phyloP scores from a whole-genome alignment of 139 green algal species.

The Gonium pectorale region DNA sequence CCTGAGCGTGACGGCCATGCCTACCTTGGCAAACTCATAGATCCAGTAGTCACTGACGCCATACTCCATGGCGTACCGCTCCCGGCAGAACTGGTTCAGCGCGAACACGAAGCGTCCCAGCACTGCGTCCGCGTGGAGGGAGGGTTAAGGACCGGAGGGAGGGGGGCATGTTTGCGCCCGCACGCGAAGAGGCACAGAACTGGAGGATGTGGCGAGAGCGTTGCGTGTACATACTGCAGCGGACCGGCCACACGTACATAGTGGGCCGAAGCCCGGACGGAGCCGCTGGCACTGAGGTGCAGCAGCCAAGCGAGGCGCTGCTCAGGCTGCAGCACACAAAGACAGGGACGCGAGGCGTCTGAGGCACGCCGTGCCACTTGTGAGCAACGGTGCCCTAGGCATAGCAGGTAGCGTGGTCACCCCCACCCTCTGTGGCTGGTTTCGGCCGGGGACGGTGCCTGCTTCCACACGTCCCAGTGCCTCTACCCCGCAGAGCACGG shows the following conservation, averaged over 20 bases:
- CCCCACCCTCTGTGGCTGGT: neutral
- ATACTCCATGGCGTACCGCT: conserved; percentile 83
- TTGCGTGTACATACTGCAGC: neutral
- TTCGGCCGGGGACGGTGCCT: no score
- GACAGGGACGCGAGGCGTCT: no score
- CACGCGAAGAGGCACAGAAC: neutral
- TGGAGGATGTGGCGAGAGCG: neutral
- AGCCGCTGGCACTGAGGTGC: neutral
- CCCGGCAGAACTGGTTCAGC: conserved; percentile 86
- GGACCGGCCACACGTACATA: neutral
- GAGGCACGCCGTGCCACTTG: no score
- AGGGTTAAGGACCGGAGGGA: neutral
- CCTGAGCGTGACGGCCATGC: neutral
- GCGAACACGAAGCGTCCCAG: conserved; percentile 80
- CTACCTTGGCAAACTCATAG: conserved; percentile 93
- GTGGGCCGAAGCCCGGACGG: neutral
- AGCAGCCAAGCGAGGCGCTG: no score
- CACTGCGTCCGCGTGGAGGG: conserved; percentile 67
- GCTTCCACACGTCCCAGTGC: neutral
- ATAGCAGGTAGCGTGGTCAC: neutral
- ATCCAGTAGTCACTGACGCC: conserved; percentile 85
- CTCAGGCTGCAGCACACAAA: no score
- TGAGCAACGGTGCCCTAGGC: no score
- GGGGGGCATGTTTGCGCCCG: no score
- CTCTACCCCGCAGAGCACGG: neutral